Evolutionary conservation across 2,329 filamentous ascomycete genomes (phyloP).

Genomic region (Fusarium sp.): DNA sequence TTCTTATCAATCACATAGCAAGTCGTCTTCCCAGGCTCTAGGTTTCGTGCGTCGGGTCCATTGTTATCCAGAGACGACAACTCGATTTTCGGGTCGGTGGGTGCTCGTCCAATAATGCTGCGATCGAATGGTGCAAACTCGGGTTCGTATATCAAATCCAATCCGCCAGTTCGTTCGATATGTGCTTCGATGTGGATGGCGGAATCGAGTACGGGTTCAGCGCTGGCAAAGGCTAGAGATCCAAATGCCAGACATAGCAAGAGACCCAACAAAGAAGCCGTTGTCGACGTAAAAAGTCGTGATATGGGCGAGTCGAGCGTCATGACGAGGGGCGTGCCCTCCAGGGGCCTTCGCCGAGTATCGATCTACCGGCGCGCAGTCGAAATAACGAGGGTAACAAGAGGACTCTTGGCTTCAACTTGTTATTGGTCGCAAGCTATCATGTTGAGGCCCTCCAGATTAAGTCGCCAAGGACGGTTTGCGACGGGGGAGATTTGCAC

Average conservation of each 20-base stretch:
- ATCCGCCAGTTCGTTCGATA: constrained; percentile 16
- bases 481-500: not conserved
- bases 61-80: constrained; percentile 72
- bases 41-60: constrained; percentile 66
- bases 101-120: constrained; percentile 69
- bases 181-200: constrained; percentile 26
- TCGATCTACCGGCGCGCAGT: constrained; percentile 22
- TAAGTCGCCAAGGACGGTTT: not conserved
- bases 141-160: constrained; percentile 63
- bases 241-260: constrained; percentile 70
- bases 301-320: constrained; percentile 77
- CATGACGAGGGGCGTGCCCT: constrained; percentile 61
- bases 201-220: constrained; percentile 53
- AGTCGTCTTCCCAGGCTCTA: constrained; percentile 71
- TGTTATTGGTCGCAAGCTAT: constrained; percentile 22
- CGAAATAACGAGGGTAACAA: constrained; percentile 12
- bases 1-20: constrained; percentile 51
- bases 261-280: constrained; percentile 67
- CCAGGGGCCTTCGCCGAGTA: constrained; percentile 48
- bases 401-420: constrained; percentile 25
- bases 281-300: constrained; percentile 75
- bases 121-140: constrained; percentile 71
- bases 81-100: constrained; percentile 54
- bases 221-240: constrained; percentile 70
- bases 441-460: constrained; percentile 30